Percentiles rank a stretch among this genome's conserved stretches.
Evolutionary conservation across 2,329 filamentous ascomycete genomes (phyloP).

Genomic region (Clonostachys sp.): DNA sequence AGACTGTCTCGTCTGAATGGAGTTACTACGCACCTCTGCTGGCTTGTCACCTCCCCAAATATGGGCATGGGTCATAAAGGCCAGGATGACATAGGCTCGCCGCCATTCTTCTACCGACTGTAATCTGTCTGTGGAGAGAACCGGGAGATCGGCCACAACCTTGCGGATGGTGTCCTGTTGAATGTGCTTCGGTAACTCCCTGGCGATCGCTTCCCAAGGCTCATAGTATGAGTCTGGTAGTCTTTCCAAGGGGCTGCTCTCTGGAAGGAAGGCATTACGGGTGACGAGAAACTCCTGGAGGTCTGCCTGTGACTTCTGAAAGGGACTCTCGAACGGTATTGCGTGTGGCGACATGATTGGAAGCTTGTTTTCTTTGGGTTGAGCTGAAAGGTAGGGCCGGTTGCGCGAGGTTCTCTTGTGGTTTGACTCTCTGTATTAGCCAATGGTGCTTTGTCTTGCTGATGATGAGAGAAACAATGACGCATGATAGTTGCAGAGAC

Average conservation of each 20-base stretch:
- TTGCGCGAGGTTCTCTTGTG: no score
- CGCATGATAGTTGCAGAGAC: no score
- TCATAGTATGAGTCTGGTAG: conserved; percentile 71
- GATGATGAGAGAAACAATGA: no score
- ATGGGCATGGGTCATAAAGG: conserved; percentile 79
- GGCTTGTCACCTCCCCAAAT: conserved; percentile 82
- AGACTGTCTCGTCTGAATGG: no score
- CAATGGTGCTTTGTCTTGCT: no score
- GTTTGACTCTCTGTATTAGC: no score
- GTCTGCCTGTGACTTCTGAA: conserved; percentile 13
- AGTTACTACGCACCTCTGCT: conserved; percentile 51
- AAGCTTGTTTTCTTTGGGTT: not conserved
- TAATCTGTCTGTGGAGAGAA: conserved; percentile 64
- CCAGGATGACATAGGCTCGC: conserved; percentile 73
- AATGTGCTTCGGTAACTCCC: conserved; percentile 64
- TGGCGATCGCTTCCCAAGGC: conserved; percentile 71
- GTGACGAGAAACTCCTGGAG: conserved; percentile 30
- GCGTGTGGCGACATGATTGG: conserved; percentile 37
- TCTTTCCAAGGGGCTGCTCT: conserved; percentile 57
- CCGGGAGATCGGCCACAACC: conserved; percentile 60
- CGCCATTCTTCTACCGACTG: conserved; percentile 68
- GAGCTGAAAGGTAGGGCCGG: no score
- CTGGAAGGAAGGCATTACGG: conserved; percentile 72
- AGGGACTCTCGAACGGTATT: conserved; percentile 11
- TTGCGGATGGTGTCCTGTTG: conserved; percentile 58